Evolutionary conservation across 2,329 filamentous ascomycete genomes (phyloP).

Genomic region (Bretziella fagacearum): DNA sequence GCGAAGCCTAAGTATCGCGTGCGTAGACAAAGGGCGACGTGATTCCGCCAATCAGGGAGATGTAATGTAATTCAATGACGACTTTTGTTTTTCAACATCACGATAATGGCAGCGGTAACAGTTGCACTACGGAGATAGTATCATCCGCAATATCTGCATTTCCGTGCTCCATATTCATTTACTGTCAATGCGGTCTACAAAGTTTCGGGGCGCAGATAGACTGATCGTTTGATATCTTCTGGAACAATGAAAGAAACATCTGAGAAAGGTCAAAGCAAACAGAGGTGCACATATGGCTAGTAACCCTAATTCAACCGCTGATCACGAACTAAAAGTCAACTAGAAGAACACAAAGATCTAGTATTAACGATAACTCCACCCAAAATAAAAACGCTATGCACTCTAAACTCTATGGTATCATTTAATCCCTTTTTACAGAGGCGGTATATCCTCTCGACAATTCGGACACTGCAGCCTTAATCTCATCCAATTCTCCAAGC

Average conservation of each 20-base stretch:
- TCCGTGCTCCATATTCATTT: no score
- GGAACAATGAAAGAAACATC: conserved; percentile 11
- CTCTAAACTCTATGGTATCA: conserved; percentile 2
- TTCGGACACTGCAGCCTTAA: conserved; percentile 88
- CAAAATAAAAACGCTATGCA: not conserved
- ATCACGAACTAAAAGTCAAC: not conserved
- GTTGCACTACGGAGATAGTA: no score
- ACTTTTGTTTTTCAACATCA: no score
- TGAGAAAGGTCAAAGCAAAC: no score
- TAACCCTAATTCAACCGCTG: no score
- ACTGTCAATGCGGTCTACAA: no score
- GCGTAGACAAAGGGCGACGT: not conserved
- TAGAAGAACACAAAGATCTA: not conserved
- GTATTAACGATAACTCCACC: conserved; percentile 6
- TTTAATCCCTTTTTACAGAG: conserved; percentile 39
- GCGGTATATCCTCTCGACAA: conserved; percentile 76
- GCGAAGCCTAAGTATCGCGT: not conserved
- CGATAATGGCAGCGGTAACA: no score
- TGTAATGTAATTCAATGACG: not conserved
- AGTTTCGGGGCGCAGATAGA: not conserved
- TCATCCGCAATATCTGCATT: no score
- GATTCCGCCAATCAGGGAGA: not conserved
- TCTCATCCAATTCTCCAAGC: conserved; percentile 91
- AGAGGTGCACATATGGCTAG: no score
- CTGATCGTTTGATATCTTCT: conserved; percentile 3